A percentile compares a stretch with the other conserved stretches of the same genome.
These are phyloP conservation scores for Blastocystis hominis DNA, from an alignment of 352 stramenopile genomes.

Conservation along the genomic window DNA sequence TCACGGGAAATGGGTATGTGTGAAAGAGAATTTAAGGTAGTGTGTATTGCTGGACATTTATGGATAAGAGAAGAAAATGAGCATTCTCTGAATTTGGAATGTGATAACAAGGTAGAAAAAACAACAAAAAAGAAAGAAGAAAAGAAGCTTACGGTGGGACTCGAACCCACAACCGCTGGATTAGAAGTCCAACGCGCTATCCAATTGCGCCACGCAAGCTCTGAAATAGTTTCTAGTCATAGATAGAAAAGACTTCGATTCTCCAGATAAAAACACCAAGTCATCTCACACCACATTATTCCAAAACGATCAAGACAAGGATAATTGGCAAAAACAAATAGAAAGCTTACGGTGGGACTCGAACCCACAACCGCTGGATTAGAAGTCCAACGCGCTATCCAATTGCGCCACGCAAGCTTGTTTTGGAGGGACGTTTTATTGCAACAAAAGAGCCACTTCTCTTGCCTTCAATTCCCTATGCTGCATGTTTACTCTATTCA, in stretches of 20 bases:
- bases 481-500: too few relatives aligned
- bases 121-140: too few relatives aligned
- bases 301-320: too few relatives aligned
- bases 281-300: too few relatives aligned
- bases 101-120: too few relatives aligned
- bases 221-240: too few relatives aligned
- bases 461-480: too few relatives aligned
- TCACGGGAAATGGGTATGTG: background rate
- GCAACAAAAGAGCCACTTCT: too few relatives aligned
- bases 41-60: background rate
- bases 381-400: background rate
- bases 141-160: background rate
- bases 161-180: background rate
- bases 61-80: background rate
- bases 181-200: background rate
- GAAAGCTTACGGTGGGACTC: background rate
- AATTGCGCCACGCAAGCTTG: background rate
- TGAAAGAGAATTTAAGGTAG: background rate
- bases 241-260: too few relatives aligned
- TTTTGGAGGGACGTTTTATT: too few relatives aligned
- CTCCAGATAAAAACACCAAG: too few relatives aligned
- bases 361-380: background rate
- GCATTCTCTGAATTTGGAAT: background rate
- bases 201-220: slow-evolving; percentile 2
- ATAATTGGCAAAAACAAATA: too few relatives aligned